phyloP scores from a whole-genome alignment of 306 rosid genomes.

The Ochetophila trinervis region DNA sequence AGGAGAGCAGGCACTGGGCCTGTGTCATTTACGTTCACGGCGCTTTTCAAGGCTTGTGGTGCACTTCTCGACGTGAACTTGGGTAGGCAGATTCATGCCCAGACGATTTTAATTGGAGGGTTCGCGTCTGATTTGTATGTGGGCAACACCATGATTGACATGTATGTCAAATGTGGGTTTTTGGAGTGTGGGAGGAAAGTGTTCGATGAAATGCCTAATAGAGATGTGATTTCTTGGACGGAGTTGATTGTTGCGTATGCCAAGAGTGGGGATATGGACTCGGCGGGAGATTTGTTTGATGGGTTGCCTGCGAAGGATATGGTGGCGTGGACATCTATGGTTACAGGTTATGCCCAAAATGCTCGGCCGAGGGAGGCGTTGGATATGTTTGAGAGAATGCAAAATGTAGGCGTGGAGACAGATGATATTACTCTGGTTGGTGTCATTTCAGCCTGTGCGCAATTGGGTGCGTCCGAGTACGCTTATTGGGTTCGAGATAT shows the following conservation, averaged over 20 bases:
- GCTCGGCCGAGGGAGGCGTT: constrained; percentile 63
- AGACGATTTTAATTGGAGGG: constrained; percentile 63
- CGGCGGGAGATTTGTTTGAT: constrained; percentile 58
- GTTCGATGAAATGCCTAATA: constrained; percentile 71
- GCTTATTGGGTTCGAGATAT: constrained; percentile 58
- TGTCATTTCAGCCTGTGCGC: constrained; percentile 76
- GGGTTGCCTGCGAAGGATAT: constrained; percentile 57
- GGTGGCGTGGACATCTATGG: constrained; percentile 87
- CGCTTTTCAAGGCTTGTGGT: constrained; percentile 60
- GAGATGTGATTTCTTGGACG: constrained; percentile 84
- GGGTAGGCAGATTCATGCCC: constrained; percentile 70
- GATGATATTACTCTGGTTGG: constrained; percentile 73
- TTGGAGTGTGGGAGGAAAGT: constrained; percentile 51
- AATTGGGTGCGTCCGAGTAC: constrained; percentile 49
- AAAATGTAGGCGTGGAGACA: constrained; percentile 33
- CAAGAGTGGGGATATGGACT: constrained; percentile 52
- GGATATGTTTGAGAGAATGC: constrained; percentile 49
- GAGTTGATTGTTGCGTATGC: constrained; percentile 66
- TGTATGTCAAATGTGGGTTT: too few relatives aligned
- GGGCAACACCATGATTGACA: constrained; percentile 59
- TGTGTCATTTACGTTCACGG: constrained; percentile 71
- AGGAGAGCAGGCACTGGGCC: constrained; percentile 40
- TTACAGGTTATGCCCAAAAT: constrained; percentile 76
- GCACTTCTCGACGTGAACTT: constrained; percentile 25
- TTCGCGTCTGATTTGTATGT: constrained; percentile 63